phyloP scores from a whole-genome alignment of 768 basidiomycete species.

The Russula earlei region DNA sequence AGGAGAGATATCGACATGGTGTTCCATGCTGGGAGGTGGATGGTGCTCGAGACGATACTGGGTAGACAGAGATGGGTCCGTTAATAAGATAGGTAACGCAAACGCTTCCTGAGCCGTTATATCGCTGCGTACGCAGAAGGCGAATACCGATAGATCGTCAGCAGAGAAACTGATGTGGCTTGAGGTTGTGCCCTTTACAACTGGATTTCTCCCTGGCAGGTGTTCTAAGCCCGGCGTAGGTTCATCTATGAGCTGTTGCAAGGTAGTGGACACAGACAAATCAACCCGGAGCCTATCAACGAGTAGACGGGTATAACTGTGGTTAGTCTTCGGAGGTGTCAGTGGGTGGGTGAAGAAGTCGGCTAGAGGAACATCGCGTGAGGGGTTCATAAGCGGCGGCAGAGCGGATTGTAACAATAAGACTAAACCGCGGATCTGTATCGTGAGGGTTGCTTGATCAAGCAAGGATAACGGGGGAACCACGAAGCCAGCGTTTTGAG shows the following conservation, averaged over 20 bases:
- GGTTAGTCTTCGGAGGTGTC: slow-evolving; percentile 40
- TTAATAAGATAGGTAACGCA: slow-evolving; percentile 62
- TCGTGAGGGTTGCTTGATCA: slow-evolving; percentile 27
- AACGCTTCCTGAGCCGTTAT: slow-evolving; percentile 18
- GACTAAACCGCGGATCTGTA: slow-evolving; percentile 37
- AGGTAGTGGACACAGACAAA: slow-evolving; percentile 12
- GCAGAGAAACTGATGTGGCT: slow-evolving; percentile 26
- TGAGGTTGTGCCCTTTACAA: slow-evolving; percentile 11
- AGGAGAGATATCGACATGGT: background rate
- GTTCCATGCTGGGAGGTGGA: slow-evolving; percentile 28
- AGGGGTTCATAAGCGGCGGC: background rate
- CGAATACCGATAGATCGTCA: slow-evolving; percentile 49
- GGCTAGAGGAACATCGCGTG: slow-evolving; percentile 16
- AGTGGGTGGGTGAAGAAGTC: slow-evolving; percentile 51
- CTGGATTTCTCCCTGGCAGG: background rate
- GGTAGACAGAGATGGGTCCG: slow-evolving; percentile 53
- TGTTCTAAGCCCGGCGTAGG: background rate
- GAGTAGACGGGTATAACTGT: slow-evolving; percentile 42
- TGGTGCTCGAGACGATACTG: slow-evolving; percentile 43
- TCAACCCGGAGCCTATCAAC: slow-evolving; percentile 22
- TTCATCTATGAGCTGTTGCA: slow-evolving; percentile 5
- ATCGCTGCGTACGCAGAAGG: slow-evolving; percentile 30
- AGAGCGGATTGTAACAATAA: slow-evolving; percentile 33
- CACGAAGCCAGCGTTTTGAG: slow-evolving; percentile 19
- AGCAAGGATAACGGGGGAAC: slow-evolving; percentile 21